Percentiles rank a stretch among this genome's conserved stretches.
Conservation (phyloP, 1,139 yeast genomes). For the Saccharomyces hybrid region DNA sequence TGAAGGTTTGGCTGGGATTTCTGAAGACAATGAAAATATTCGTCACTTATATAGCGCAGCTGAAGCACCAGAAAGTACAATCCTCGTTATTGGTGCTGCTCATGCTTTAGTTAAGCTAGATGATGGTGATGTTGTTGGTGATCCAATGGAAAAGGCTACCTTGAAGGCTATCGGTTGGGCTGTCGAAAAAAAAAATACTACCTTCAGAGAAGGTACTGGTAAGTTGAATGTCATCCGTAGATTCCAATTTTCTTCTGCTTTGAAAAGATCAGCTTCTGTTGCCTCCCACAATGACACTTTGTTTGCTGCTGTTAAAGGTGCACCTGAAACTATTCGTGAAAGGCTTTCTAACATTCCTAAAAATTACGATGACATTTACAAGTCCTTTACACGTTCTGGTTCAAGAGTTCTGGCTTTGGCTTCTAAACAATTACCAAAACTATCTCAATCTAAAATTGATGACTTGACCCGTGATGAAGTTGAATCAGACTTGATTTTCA, state of each 20-base stretch:
- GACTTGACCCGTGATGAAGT: slow-evolving; percentile 63
- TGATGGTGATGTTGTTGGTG: slow-evolving; percentile 97
- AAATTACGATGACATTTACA: slow-evolving; percentile 77
- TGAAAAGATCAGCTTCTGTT: slow-evolving; percentile 89
- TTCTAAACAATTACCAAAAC: slow-evolving; percentile 60
- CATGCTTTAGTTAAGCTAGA: slow-evolving; percentile 92
- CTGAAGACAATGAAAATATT: slow-evolving; percentile 39
- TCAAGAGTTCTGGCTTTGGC: slow-evolving; percentile 95
- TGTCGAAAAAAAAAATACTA: slow-evolving; percentile 66
- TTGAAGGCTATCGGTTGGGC: slow-evolving; percentile 82
- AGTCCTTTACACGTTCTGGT: slow-evolving; percentile 89
- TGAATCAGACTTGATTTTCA: slow-evolving; percentile 70
- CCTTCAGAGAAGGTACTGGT: slow-evolving; percentile 41
- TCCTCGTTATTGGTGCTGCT: slow-evolving; percentile 82
- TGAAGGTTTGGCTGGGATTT: slow-evolving; percentile 91
- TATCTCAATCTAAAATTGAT: slow-evolving; percentile 45
- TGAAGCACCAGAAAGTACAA: slow-evolving; percentile 58
- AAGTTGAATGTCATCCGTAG: slow-evolving; percentile 75
- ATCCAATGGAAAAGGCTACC: slow-evolving; percentile 98
- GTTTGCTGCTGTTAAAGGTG: slow-evolving; percentile 92
- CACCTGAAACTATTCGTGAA: slow-evolving; percentile 90
- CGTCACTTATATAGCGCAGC: slow-evolving; percentile 52
- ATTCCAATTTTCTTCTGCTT: slow-evolving; percentile 93
- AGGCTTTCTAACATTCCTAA: slow-evolving; percentile 71
- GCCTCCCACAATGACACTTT: slow-evolving; percentile 56